Conservation (phyloP, 371 early-diverging fungal species). For the Dichotomocladium elegans region DNA sequence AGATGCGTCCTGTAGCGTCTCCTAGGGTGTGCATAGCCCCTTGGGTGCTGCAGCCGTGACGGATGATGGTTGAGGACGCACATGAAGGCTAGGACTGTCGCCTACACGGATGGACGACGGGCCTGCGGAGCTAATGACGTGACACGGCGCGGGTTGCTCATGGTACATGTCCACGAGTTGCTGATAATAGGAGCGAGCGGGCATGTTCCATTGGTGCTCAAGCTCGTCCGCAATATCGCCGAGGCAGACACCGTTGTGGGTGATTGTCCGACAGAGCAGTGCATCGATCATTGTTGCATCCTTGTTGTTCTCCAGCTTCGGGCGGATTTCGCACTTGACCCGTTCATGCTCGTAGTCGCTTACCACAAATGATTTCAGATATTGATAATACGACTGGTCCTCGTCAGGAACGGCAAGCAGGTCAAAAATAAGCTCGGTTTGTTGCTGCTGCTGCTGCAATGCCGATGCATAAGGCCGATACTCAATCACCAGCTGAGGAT, state of each 20-base stretch:
- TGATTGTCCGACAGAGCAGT: conserved; percentile 29
- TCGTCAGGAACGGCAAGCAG: conserved; percentile 24
- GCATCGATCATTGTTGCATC: conserved; percentile 25
- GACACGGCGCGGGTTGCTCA: conserved; percentile 32
- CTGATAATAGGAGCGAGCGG: conserved; percentile 26
- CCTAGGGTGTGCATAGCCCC: not conserved
- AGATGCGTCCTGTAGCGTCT: no score
- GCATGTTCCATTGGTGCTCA: conserved; percentile 34
- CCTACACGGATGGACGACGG: conserved; percentile 20
- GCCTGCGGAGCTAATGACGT: conserved; percentile 34
- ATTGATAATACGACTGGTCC: conserved; percentile 30
- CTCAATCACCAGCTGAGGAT: conserved; percentile 24
- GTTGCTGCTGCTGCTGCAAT: conserved; percentile 8
- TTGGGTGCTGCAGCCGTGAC: not conserved
- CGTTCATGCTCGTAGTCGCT: conserved; percentile 31
- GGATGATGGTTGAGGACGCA: not conserved
- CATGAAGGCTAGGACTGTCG: not conserved
- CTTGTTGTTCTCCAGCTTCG: conserved; percentile 36
- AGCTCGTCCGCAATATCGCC: conserved; percentile 33
- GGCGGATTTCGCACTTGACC: conserved; percentile 40
- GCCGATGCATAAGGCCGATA: conserved; percentile 21
- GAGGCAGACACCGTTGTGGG: conserved; percentile 22
- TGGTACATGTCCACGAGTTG: conserved; percentile 29
- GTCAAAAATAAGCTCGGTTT: conserved; percentile 42
- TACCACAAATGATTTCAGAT: conserved; percentile 31